Evolutionary conservation across 2,329 filamentous ascomycete species (phyloP).

Genomic region (Kalmusia sp.): DNA sequence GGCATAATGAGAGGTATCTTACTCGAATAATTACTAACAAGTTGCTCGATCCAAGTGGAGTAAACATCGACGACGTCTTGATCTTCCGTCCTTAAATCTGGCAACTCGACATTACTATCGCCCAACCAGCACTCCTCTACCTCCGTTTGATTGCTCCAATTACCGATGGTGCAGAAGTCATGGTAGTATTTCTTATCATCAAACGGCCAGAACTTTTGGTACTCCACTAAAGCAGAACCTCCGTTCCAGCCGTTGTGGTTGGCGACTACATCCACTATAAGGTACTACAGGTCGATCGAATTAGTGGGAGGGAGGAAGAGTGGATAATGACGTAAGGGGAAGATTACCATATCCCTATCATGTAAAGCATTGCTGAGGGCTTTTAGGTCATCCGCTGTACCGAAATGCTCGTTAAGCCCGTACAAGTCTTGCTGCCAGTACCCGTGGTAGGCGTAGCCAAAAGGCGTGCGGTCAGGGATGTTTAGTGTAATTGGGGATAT

Average conservation of each 20-base stretch:
- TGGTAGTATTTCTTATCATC: conserved; percentile 67
- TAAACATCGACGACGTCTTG: conserved; percentile 16
- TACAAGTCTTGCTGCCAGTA: conserved; percentile 63
- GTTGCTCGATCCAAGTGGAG: conserved; percentile 22
- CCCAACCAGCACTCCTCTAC: conserved; percentile 60
- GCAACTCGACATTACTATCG: conserved; percentile 47
- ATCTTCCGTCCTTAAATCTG: conserved; percentile 56
- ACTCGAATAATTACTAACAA: conserved; percentile 45
- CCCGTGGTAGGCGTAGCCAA: conserved; percentile 57
- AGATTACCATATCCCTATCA: conserved; percentile 58
- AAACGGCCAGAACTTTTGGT: conserved; percentile 60
- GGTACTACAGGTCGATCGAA: conserved; percentile 44
- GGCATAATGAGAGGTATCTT: no score
- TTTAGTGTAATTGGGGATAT: conserved; percentile 57
- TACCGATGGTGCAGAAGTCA: conserved; percentile 61
- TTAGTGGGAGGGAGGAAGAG: not conserved
- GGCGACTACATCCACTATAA: conserved; percentile 67
- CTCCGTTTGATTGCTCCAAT: conserved; percentile 61
- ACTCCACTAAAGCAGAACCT: conserved; percentile 58
- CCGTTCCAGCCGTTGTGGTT: conserved; percentile 65
- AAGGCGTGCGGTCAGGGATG: conserved; percentile 48
- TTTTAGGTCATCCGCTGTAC: conserved; percentile 65
- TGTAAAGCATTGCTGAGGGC: conserved; percentile 64
- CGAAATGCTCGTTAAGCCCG: conserved; percentile 64
- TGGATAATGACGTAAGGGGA: not conserved